phyloP scores from a whole-genome alignment of 1,139 yeast genomes.

The Yamadazyma buinensis region DNA sequence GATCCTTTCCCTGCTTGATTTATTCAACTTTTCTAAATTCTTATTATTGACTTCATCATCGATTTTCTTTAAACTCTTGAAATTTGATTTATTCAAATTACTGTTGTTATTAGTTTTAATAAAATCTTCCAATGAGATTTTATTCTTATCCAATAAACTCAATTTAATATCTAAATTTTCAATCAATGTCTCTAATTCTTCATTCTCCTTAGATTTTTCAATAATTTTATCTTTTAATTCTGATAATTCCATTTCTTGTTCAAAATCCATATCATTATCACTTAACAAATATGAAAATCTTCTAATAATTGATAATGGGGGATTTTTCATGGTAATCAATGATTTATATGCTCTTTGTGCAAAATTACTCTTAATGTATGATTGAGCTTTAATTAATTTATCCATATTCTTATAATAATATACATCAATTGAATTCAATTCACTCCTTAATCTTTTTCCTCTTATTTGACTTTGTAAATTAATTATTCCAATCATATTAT shows the following conservation, averaged over 20 bases:
- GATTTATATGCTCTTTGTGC: conserved; percentile 74
- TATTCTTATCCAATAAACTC: conserved; percentile 72
- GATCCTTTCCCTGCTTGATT: conserved; percentile 38
- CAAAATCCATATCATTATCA: conserved; percentile 71
- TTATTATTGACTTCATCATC: conserved; percentile 16
- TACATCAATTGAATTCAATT: conserved; percentile 35
- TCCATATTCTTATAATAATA: conserved; percentile 56
- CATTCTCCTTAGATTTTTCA: conserved; percentile 61
- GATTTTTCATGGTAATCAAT: conserved; percentile 64
- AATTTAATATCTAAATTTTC: conserved; percentile 81
- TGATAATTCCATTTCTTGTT: conserved; percentile 70
- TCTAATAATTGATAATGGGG: conserved; percentile 73
- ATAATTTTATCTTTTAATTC: conserved; percentile 64
- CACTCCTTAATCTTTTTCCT: conserved; percentile 39
- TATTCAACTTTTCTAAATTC: conserved; percentile 30
- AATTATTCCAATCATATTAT: conserved; percentile 32
- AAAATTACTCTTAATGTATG: conserved; percentile 62
- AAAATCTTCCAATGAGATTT: conserved; percentile 74
- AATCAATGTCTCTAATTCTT: conserved; percentile 65
- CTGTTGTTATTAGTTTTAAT: conserved; percentile 41
- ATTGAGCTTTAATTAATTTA: conserved; percentile 68
- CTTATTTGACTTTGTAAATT: conserved; percentile 49
- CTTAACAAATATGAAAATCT: conserved; percentile 75
- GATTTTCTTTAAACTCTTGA: conserved; percentile 24
- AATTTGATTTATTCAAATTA: conserved; percentile 22